phyloP scores from a whole-genome alignment of 2,329 filamentous ascomycete genomes.

The Thelonectria olida region DNA sequence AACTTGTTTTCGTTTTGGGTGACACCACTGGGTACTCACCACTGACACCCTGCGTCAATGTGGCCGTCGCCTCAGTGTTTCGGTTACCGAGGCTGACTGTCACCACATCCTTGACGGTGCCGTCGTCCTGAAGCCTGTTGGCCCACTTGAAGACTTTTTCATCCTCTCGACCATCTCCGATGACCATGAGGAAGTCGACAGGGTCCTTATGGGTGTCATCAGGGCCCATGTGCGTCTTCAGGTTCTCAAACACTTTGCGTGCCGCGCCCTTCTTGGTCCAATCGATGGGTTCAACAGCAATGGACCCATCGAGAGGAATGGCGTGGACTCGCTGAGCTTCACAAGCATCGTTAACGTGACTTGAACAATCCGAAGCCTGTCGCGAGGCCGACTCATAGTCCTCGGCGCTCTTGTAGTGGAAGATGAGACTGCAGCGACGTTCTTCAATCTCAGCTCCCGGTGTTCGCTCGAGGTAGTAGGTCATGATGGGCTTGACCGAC shows the following conservation, averaged over 20 bases:
- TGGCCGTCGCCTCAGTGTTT: conserved; percentile 87
- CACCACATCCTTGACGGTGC: conserved; percentile 73
- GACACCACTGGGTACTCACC: conserved; percentile 63
- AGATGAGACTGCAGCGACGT: conserved; percentile 89
- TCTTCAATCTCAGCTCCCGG: conserved; percentile 90
- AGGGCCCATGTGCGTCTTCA: conserved; percentile 51
- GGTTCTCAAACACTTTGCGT: conserved; percentile 73
- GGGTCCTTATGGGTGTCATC: conserved; percentile 46
- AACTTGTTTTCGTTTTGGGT: neutral
- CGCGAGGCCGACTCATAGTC: conserved; percentile 79
- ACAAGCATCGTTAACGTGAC: conserved; percentile 94
- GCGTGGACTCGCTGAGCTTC: conserved; percentile 85
- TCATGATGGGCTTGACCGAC: conserved; percentile 82
- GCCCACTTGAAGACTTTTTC: conserved; percentile 96
- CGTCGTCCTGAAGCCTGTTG: conserved; percentile 73
- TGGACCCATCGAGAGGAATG: conserved; percentile 79
- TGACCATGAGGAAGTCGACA: conserved; percentile 87
- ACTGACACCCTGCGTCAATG: conserved; percentile 89
- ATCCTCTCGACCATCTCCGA: conserved; percentile 91
- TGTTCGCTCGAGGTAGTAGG: conserved; percentile 89
- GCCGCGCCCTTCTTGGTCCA: conserved; percentile 91
- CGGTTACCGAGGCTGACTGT: conserved; percentile 88
- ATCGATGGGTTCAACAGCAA: conserved; percentile 85
- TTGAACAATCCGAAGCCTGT: conserved; percentile 88
- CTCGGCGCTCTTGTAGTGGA: conserved; percentile 86